Evolutionary conservation across 805 yeast species (phyloP).

Genomic region (Candida manassasensis): DNA sequence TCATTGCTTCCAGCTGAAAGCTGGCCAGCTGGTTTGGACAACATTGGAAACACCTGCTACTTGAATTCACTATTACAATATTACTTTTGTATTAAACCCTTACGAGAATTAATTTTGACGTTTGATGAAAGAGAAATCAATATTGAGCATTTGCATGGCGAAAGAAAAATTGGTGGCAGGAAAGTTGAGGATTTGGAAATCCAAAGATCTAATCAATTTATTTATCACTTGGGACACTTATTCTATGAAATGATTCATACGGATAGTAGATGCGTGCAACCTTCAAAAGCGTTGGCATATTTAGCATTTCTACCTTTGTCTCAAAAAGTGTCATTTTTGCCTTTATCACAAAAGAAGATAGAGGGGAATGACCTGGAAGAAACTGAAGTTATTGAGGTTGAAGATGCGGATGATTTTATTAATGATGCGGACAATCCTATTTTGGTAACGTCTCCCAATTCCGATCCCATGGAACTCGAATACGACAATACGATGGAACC

Average conservation of each 20-base stretch:
- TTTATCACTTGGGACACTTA: slow-evolving; percentile 63
- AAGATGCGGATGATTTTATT: slow-evolving; percentile 2
- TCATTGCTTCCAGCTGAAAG: slow-evolving; percentile 53
- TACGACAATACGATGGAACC: background rate
- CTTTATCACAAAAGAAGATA: background rate
- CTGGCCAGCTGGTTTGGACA: slow-evolving; percentile 90
- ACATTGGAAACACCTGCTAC: slow-evolving; percentile 95
- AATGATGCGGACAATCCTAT: slow-evolving; percentile 8
- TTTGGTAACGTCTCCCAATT: slow-evolving; percentile 16
- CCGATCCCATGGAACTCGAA: background rate
- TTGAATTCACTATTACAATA: slow-evolving; percentile 86
- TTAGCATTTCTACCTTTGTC: slow-evolving; percentile 76
- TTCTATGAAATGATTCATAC: slow-evolving; percentile 68
- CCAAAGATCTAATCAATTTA: slow-evolving; percentile 76
- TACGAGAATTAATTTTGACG: slow-evolving; percentile 59
- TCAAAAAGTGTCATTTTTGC: slow-evolving; percentile 53
- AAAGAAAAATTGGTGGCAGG: slow-evolving; percentile 78
- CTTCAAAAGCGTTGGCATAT: slow-evolving; percentile 80
- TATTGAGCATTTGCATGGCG: slow-evolving; percentile 10
- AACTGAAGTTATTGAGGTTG: slow-evolving; percentile 6
- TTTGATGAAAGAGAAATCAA: slow-evolving; percentile 39
- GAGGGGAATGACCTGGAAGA: slow-evolving; percentile 2
- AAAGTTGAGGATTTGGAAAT: slow-evolving; percentile 74
- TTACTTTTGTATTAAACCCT: slow-evolving; percentile 80
- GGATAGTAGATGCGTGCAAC: slow-evolving; percentile 62